Conservation (phyloP, 352 stramenopile species). For the Globisporangium apiculatum region DNA sequence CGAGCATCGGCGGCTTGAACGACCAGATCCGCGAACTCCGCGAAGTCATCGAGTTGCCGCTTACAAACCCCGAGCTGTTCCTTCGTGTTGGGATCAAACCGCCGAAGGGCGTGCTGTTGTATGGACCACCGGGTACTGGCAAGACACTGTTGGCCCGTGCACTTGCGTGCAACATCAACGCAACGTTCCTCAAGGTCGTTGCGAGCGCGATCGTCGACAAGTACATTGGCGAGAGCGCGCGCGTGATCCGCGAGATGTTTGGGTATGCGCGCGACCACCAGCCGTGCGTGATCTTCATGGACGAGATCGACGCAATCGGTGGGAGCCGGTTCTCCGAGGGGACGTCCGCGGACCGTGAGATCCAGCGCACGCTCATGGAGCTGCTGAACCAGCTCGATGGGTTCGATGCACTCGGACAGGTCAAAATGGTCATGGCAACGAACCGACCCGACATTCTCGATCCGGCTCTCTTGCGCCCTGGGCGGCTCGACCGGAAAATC, state of each 20-base stretch:
- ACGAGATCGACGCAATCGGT: slow-evolving; percentile 99
- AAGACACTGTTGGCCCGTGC: slow-evolving; percentile 98
- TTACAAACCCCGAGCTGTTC: slow-evolving; percentile 99
- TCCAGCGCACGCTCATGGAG: slow-evolving; percentile 99
- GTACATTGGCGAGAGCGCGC: slow-evolving; percentile 99
- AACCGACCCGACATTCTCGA: slow-evolving; percentile 99
- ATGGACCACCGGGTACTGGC: slow-evolving; percentile 97
- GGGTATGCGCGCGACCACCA: slow-evolving; percentile 95
- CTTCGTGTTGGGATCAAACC: slow-evolving; percentile 97
- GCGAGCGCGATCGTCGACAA: slow-evolving; percentile 99
- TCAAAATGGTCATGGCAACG: slow-evolving; percentile 99
- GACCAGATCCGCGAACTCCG: slow-evolving; percentile 98
- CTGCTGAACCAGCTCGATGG: slow-evolving; percentile 99
- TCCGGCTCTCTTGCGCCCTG: slow-evolving; percentile 95
- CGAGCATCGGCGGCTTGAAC: slow-evolving; percentile 97
- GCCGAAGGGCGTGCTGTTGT: slow-evolving; percentile 96
- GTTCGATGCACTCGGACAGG: slow-evolving; percentile 97
- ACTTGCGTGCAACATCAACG: slow-evolving; percentile 98
- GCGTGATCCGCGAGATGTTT: slow-evolving; percentile 99
- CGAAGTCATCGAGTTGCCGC: slow-evolving; percentile 97
- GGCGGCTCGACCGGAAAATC: slow-evolving; percentile 99
- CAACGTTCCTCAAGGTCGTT: slow-evolving; percentile 99
- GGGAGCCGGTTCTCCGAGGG: slow-evolving; percentile 97
- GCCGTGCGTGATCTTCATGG: slow-evolving; percentile 99
- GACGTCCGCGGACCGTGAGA: slow-evolving; percentile 95